Evolutionary conservation across 768 basidiomycete species (phyloP).

Genomic region (Naganishia onofrii): DNA sequence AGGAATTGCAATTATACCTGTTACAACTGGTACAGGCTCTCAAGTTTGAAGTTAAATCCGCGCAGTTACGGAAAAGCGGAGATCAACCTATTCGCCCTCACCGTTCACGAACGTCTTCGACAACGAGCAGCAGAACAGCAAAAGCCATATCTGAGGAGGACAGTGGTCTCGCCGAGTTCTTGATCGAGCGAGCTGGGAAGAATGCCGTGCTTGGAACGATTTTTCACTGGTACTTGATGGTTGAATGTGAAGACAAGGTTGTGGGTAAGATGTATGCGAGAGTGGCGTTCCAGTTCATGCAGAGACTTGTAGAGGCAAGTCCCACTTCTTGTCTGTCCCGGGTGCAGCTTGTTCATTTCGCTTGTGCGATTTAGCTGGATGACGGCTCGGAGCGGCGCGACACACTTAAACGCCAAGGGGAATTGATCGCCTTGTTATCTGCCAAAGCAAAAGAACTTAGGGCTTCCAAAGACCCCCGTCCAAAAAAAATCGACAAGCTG

Average conservation of each 20-base stretch:
- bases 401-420: conserved; percentile 83
- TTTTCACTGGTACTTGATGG: conserved; percentile 96
- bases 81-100: not conserved
- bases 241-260: conserved; percentile 80
- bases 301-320: conserved; percentile 75
- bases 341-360: not conserved
- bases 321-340: too few species aligned
- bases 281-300: conserved; percentile 86
- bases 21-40: conserved; percentile 96
- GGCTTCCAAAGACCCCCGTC: conserved; percentile 83
- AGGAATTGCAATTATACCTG: conserved; percentile 90
- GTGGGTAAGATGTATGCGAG: conserved; percentile 85
- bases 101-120: conserved; percentile 8
- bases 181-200: conserved; percentile 76
- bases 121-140: conserved; percentile 33
- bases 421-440: conserved; percentile 79
- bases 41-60: conserved; percentile 81
- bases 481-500: conserved; percentile 96
- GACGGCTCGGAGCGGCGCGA: conserved; percentile 79
- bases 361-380: conserved; percentile 58
- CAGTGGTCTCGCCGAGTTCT: conserved; percentile 86
- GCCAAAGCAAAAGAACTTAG: conserved; percentile 83
- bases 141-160: conserved; percentile 78
- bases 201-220: conserved; percentile 84
- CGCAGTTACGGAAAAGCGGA: conserved; percentile 5